A percentile compares a stretch with the other conserved stretches of the same genome.
phyloP scores from a whole-genome alignment of 345 rosid species.

The Geranium rotundifolium region DNA sequence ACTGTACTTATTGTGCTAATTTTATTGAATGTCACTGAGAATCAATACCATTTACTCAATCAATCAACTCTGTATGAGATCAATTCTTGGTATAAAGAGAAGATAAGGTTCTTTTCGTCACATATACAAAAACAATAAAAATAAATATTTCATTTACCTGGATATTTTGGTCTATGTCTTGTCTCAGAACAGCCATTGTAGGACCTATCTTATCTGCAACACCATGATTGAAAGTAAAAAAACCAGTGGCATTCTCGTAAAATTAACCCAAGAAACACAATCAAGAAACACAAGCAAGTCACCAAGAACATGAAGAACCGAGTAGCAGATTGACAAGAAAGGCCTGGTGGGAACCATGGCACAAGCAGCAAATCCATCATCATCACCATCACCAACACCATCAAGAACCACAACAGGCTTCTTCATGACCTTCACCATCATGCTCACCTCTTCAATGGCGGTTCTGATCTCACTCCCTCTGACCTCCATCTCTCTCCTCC shows the following conservation, averaged over 20 bases:
- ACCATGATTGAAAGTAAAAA: constrained; percentile 8
- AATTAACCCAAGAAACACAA: not conserved
- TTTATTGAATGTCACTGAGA: too few relatives aligned
- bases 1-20: too few relatives aligned
- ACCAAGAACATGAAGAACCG: constrained; percentile 90
- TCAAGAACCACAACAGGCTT: not conserved
- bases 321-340: constrained; percentile 50
- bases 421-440: constrained; percentile 22
- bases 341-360: constrained; percentile 48
- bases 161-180: constrained; percentile 69
- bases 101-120: not conserved
- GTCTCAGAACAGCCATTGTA: constrained; percentile 87
- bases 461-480: constrained; percentile 46
- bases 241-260: not conserved
- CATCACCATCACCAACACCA: constrained; percentile 7
- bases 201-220: constrained; percentile 95
- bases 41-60: too few relatives aligned
- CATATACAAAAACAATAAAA: not conserved
- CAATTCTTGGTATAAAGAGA: not conserved
- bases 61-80: too few relatives aligned
- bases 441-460: constrained; percentile 70
- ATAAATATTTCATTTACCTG: constrained; percentile 33
- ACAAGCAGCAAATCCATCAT: constrained; percentile 14
- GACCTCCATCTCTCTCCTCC: constrained; percentile 57
- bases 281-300: constrained; percentile 4